phyloP scores from a whole-genome alignment of 208 protist genomes.

The Crithidia sp. region DNA sequence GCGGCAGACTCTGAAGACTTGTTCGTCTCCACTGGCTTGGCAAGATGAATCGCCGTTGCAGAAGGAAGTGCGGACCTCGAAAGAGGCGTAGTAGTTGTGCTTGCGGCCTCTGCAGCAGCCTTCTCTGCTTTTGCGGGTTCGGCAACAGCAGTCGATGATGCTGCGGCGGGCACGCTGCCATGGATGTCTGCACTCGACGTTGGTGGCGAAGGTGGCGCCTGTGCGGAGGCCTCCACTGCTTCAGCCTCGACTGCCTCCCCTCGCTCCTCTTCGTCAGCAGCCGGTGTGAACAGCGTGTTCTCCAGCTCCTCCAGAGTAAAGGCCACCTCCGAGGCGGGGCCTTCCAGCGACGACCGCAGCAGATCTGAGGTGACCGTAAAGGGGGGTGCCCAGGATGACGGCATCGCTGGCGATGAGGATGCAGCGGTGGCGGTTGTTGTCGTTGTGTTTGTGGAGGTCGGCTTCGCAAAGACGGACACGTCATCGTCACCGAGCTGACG shows the following conservation, averaged over 20 bases:
- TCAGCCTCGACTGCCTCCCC: not conserved
- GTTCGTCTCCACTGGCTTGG: no score
- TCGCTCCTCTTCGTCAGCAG: not conserved
- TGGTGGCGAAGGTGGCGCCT: not conserved
- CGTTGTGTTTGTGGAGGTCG: not conserved
- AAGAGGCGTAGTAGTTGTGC: no score
- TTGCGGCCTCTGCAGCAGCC: no score
- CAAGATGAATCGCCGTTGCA: no score
- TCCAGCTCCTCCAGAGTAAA: constrained; percentile 85
- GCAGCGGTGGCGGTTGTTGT: not conserved
- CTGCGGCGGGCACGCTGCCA: no score
- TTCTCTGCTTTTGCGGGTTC: no score
- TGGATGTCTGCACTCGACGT: no score
- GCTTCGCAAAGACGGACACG: not conserved
- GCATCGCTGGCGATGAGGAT: not conserved
- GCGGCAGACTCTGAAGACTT: no score
- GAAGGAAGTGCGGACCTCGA: no score
- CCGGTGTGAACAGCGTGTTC: constrained; percentile 53
- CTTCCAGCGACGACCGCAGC: constrained; percentile 10
- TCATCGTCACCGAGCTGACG: not conserved
- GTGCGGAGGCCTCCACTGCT: not conserved
- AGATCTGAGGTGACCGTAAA: constrained; percentile 18
- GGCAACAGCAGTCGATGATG: no score
- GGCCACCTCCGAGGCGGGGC: constrained; percentile 52
- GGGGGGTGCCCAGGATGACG: constrained; percentile 21